Percentiles rank a stretch among this genome's conserved stretches.
Conservation (phyloP, 768 basidiomycete genomes). For the Thelephora ganbajun region DNA sequence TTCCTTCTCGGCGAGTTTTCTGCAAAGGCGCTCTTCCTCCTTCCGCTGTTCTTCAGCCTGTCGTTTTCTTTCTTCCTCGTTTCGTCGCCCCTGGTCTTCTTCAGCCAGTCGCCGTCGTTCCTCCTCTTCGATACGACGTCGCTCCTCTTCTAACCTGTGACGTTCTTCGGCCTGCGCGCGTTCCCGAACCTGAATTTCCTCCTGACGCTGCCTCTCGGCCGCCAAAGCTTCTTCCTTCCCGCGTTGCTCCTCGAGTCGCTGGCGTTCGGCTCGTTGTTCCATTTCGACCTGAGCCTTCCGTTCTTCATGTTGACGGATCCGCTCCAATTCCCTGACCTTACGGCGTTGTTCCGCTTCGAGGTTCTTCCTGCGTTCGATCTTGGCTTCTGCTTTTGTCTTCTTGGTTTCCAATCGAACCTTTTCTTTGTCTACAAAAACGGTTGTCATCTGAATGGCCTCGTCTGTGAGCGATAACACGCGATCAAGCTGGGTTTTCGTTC, state of each 20-base stretch:
- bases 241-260: background rate
- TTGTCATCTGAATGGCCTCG: constrained; percentile 17
- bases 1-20: background rate
- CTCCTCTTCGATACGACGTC: constrained; percentile 2
- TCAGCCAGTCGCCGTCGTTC: background rate
- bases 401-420: constrained; percentile 8
- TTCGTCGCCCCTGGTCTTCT: background rate
- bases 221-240: constrained; percentile 6
- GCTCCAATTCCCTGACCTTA: background rate
- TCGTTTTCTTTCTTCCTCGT: background rate
- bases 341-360: background rate
- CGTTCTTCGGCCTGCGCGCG: background rate
- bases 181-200: background rate
- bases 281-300: background rate
- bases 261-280: background rate
- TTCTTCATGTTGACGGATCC: background rate
- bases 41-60: background rate
- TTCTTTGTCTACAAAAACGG: constrained; percentile 15
- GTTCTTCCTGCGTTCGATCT: background rate
- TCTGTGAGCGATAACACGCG: constrained; percentile 12
- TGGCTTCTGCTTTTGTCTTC: constrained; percentile 1
- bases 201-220: background rate
- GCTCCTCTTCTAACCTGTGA: background rate
- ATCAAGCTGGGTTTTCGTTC: constrained; percentile 17
- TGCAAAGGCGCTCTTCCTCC: background rate